Evolutionary conservation across 164 flowering plant species (phyloP).

Genomic region (Litsea cubeba): DNA sequence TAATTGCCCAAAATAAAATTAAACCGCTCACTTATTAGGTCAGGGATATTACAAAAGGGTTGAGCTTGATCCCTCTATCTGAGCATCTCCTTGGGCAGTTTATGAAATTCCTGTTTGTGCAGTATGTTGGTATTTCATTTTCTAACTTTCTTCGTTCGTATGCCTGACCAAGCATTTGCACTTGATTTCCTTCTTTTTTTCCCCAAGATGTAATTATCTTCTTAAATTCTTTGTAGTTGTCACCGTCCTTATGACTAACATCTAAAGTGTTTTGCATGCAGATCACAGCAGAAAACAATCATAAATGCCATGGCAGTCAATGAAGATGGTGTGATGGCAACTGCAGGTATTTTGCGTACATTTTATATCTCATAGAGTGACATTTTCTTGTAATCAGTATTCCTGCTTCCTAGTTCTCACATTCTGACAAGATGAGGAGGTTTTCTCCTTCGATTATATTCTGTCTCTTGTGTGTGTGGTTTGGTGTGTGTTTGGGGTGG

Average conservation of each 20-base stretch:
- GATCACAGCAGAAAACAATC: conserved; percentile 97
- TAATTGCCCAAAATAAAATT: no score
- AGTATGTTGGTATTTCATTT: neutral
- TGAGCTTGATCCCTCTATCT: no score
- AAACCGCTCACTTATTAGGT: no score
- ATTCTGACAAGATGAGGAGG: neutral
- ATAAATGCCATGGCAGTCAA: conserved; percentile 94
- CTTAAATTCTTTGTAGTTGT: no score
- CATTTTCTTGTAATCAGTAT: neutral
- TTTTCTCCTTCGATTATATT: no score
- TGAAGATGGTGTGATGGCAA: conserved; percentile 92
- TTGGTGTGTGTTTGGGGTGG: neutral
- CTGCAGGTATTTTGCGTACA: conserved; percentile 55
- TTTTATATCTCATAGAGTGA: neutral
- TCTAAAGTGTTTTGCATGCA: conserved; percentile 25
- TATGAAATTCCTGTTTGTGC: no score
- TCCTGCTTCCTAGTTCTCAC: neutral
- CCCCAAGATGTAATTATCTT: neutral
- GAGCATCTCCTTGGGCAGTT: no score
- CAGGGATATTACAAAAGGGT: no score
- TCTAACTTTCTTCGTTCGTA: neutral
- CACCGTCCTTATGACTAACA: neutral
- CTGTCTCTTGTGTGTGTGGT: neutral
- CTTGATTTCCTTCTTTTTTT: neutral
- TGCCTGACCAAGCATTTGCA: neutral